Evolutionary conservation across 2,329 filamentous ascomycete genomes (phyloP), one percentile per base, ranked within the genome.

Genomic region (Plectosphaerella plurivora): DNA sequence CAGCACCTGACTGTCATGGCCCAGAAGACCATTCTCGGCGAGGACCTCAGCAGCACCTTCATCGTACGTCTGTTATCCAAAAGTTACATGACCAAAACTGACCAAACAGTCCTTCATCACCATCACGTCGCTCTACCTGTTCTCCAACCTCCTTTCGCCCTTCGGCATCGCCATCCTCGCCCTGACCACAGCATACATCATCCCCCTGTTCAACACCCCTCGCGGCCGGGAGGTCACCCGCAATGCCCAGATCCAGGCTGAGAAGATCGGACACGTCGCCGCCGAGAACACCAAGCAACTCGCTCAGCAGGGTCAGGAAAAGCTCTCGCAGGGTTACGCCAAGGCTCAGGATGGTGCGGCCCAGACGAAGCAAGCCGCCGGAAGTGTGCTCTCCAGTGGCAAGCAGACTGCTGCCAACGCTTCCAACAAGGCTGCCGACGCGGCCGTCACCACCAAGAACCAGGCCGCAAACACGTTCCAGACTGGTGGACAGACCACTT

Each of bases 1-100:
- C 53, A 54, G 36, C 48, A 49, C 12, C 22, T 33, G 10, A 41
- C 42, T 3, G 35, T 54, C 3, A 35, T 52, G 22, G 33, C 35
- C 3, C 53, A 54, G n/a, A 47, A 41, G 15, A 42, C 45, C 5
- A 20, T 49, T 2, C 51, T 46, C 11, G 53, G 53, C 5, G 18
- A 54, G 25, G 50, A 54, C 14, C 36, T 54, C 4, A 35, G 33
- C 37, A 49, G 39, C 20, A 49, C 53, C 2, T 49, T 54, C 18
- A 49, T 16, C 11, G 53, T 54, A 33, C 12, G 53, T 49, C 5
- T 3, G n/a, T 5, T 9, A 36, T 4, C 12, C 22, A 5, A 39
- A 12, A 2, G 18, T 14, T 1, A n/a, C 6, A 15, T n/a, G 22
- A 12, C 16, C 24, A 10, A 24, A 18, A 36, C 42, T 53, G 5